Base-by-base conservation (phyloP, 2,329 filamentous ascomycete genomes). In the Onygena corvina region DNA sequence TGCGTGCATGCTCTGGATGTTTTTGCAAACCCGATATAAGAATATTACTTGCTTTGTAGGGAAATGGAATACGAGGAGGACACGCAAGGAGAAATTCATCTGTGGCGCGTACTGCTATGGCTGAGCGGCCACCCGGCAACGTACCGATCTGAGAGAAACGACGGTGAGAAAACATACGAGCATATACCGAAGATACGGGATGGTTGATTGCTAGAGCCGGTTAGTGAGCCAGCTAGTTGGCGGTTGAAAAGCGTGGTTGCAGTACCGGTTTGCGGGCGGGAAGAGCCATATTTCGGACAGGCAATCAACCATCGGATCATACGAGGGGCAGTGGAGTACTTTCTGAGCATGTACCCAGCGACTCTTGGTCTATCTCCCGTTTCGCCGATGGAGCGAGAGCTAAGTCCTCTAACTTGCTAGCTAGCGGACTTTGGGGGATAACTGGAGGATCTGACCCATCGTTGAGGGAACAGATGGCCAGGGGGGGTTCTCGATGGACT, bases 341-440 rank as follows among this genome's bases (percentile, higher is more conserved):
- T n/a, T n/a, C n/a, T n/a, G n/a, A n/a, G n/a, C n/a, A n/a, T n/a
- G n/a, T n/a, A n/a, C n/a, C n/a, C n/a, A 20, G 25, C 36, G 36
- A 40, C 36, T 18, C 18, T n/a, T 23, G 18, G 4, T 6, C 18
- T 16, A 5, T 36, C 16, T 36, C 11, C 21, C 21, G 18, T 16
- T 23, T 40, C 12, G n/a, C 36, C 25, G 36, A 21, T 40, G 36
- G 36, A 40, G 18, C 36, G 36, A 23, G 20, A 21, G 34, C 18
- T 23, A 21, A 23, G n/a, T n/a, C n/a, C n/a, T n/a, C n/a, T 21
- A 23, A 38, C 34, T 18, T 38, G 11, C 36, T 21, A 40, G 36
- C n/a, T n/a, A n/a, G n/a, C n/a, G n/a, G 36, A 21, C 36, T 40
- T 40, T 40, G 36, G 36, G n/a, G n/a, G 36, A 40, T 40, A 40